These are phyloP conservation scores for Mycogone perniciosa DNA, from an alignment of 2,329 filamentous ascomycete genomes.

Conservation along the genomic window DNA sequence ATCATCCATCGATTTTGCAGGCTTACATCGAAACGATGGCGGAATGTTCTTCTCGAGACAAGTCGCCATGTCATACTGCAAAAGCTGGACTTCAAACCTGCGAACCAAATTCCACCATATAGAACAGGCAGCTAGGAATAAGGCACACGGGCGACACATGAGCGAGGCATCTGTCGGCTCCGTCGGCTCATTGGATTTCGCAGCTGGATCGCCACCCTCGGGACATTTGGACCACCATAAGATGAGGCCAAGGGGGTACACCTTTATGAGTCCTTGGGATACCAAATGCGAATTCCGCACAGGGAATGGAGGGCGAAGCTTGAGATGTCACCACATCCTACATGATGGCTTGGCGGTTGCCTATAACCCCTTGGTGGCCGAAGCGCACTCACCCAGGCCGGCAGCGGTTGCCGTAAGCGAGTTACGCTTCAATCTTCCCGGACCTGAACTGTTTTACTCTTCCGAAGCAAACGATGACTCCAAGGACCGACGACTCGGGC, in stretches of 20 bases:
- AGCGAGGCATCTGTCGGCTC: slow-evolving; percentile 29
- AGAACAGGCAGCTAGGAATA: slow-evolving; percentile 20
- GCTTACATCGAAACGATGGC: neutral
- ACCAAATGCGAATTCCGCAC: slow-evolving; percentile 81
- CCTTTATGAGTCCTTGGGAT: slow-evolving; percentile 81
- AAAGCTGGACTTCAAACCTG: slow-evolving; percentile 42
- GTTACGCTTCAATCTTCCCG: slow-evolving; percentile 81
- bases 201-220: slow-evolving; percentile 7
- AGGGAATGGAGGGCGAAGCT: slow-evolving; percentile 64
- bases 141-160: slow-evolving; percentile 22
- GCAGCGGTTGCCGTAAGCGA: slow-evolving; percentile 60
- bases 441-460: slow-evolving; percentile 40
- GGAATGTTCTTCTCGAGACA: slow-evolving; percentile 25
- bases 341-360: slow-evolving; percentile 32
- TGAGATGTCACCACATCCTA: slow-evolving; percentile 70
- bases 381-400: slow-evolving; percentile 24
- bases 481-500: slow-evolving; percentile 32
- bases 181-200: slow-evolving; percentile 25
- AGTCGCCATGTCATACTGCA: slow-evolving; percentile 52
- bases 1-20: slow-evolving; percentile 9
- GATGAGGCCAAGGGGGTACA: slow-evolving; percentile 58
- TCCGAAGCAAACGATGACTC: slow-evolving; percentile 28
- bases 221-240: neutral
- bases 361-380: slow-evolving; percentile 40
- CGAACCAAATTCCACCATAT: slow-evolving; percentile 38